phyloP scores from a whole-genome alignment of 1,284 basidiomycete species.

The Thelephora terrestris region DNA sequence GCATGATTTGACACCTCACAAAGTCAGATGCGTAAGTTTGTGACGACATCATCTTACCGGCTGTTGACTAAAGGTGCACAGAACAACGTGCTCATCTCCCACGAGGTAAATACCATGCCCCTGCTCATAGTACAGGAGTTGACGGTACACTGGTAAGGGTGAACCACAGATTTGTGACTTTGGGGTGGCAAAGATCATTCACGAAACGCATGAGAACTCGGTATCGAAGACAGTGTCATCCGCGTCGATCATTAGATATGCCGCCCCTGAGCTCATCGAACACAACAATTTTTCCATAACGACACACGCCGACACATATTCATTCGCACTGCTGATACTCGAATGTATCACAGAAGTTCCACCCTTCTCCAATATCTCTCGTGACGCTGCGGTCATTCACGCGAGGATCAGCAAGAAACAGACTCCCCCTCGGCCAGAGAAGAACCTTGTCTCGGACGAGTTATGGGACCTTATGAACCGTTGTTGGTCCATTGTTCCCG shows the following conservation, averaged over 20 bases:
- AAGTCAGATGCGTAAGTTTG: slow-evolving; percentile 61
- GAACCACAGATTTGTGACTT: no score
- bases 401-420: no score
- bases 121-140: not conserved
- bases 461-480: no score
- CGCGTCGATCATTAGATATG: slow-evolving; percentile 39
- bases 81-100: no score
- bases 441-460: no score
- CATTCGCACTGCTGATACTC: slow-evolving; percentile 49
- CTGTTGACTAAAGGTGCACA: no score
- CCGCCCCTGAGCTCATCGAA: slow-evolving; percentile 45
- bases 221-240: slow-evolving; percentile 33
- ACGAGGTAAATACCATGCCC: slow-evolving; percentile 14
- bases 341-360: slow-evolving; percentile 32
- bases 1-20: no score
- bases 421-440: no score
- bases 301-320: slow-evolving; percentile 40
- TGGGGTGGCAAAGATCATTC: slow-evolving; percentile 48
- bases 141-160: slow-evolving; percentile 23
- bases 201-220: slow-evolving; percentile 37
- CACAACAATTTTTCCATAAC: slow-evolving; percentile 29
- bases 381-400: no score
- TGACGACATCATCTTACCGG: no score
- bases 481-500: no score
- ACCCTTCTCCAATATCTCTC: slow-evolving; percentile 36